Conservation (phyloP, 2,329 filamentous ascomycete genomes). For the Fusarium secorum region DNA sequence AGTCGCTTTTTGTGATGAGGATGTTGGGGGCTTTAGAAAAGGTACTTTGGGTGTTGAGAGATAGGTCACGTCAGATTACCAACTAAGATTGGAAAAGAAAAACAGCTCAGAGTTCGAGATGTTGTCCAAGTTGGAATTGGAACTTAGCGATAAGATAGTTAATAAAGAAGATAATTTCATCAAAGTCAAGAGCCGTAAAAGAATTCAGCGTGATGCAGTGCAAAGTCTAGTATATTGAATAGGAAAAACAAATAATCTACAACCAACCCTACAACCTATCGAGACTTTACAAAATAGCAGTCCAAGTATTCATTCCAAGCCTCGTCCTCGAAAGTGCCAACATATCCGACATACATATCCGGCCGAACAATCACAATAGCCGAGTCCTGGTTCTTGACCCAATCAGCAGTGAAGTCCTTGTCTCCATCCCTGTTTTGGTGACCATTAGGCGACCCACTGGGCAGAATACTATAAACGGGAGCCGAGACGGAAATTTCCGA, state of each 20-base stretch:
- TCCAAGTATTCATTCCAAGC: slow-evolving; percentile 21
- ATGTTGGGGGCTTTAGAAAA: accelerated
- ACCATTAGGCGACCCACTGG: not conserved
- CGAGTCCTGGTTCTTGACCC: not conserved
- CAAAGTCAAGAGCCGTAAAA: not conserved
- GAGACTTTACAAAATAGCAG: not conserved
- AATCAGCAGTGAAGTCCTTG: slow-evolving; percentile 8
- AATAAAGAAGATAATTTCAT: accelerated
- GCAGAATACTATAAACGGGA: not conserved
- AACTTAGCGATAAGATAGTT: accelerated
- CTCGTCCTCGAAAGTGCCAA: not conserved
- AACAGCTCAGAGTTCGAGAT: accelerated
- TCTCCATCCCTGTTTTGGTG: not conserved
- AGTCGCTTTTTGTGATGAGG: not conserved
- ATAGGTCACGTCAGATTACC: accelerated
- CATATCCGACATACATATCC: slow-evolving; percentile 35
- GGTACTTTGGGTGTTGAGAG: too few relatives aligned
- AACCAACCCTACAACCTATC: not conserved
- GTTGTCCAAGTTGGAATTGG: accelerated
- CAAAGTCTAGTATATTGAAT: not conserved
- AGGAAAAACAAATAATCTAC: accelerated
- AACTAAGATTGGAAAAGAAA: accelerated
- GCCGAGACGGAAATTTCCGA: not conserved
- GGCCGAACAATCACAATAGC: slow-evolving; percentile 20
- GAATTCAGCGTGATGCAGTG: accelerated